Percentiles rank a stretch among this genome's conserved stretches.
Evolutionary conservation across 2,329 filamentous ascomycete genomes (phyloP).

Genomic region (Apiospora malaysiana): DNA sequence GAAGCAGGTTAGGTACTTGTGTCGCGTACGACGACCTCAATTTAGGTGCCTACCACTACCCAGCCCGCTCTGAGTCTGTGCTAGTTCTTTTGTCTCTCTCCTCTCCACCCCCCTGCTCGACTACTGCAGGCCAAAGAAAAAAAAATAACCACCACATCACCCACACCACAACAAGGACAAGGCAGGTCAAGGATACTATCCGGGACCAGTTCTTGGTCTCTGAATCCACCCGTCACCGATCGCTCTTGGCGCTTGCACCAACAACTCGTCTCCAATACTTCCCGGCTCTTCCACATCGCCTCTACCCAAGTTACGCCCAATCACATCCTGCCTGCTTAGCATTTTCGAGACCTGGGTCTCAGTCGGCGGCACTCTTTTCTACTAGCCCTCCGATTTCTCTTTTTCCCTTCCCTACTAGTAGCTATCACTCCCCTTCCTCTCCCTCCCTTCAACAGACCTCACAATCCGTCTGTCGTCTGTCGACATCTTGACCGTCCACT

Average conservation of each 20-base stretch:
- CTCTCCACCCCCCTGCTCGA: conserved; percentile 20
- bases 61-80: conserved; percentile 16
- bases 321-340: conserved; percentile 23
- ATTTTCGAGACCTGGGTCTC: conserved; percentile 15
- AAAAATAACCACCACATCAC: conserved; percentile 17
- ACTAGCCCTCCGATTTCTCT: conserved; percentile 18
- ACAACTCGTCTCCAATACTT: conserved; percentile 24
- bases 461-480: not conserved
- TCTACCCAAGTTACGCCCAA: conserved; percentile 26
- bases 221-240: conserved; percentile 29
- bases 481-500: not conserved
- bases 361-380: conserved; percentile 11
- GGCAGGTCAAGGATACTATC: not conserved
- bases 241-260: conserved; percentile 30
- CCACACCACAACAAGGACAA: conserved; percentile 16
- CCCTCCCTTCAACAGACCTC: conserved; percentile 6
- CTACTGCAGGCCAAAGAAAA: conserved; percentile 22
- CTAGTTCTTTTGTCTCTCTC: conserved; percentile 7
- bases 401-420: conserved; percentile 4
- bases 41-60: conserved; percentile 3
- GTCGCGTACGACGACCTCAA: conserved; percentile 14
- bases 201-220: not conserved
- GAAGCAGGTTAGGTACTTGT: conserved; percentile 4
- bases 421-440: conserved; percentile 1
- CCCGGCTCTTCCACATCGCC: conserved; percentile 26